Evolutionary conservation across 75 land plant species (phyloP).

Genomic region (Isoetes taiwanensis): DNA sequence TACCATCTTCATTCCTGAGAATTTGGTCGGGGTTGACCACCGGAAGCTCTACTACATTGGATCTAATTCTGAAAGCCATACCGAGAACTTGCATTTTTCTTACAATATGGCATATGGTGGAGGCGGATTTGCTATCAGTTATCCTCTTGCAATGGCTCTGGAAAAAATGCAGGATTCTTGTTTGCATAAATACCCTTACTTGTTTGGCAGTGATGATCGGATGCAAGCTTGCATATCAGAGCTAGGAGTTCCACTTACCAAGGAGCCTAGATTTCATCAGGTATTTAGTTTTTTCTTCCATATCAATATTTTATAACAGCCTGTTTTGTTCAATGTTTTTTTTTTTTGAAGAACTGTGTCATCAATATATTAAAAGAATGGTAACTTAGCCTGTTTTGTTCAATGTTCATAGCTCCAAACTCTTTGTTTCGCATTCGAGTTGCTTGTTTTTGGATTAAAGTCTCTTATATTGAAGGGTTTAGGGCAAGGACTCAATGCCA

Average conservation of each 20-base stretch:
- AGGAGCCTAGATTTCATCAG: slow-evolving; percentile 56
- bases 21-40: slow-evolving; percentile 37
- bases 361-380: too few species aligned
- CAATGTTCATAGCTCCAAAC: too few species aligned
- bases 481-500: too few species aligned
- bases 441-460: too few species aligned
- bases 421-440: too few species aligned
- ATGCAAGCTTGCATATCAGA: slow-evolving; percentile 39
- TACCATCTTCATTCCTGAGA: slow-evolving; percentile 46
- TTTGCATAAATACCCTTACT: slow-evolving; percentile 26
- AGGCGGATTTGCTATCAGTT: slow-evolving; percentile 51
- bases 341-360: too few species aligned
- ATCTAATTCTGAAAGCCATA: slow-evolving; percentile 42
- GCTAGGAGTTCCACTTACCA: slow-evolving; percentile 45
- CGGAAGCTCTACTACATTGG: slow-evolving; percentile 40
- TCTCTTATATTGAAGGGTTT: too few species aligned
- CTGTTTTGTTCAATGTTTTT: too few species aligned
- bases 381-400: too few species aligned
- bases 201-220: slow-evolving; percentile 48
- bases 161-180: slow-evolving; percentile 30
- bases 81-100: slow-evolving; percentile 31
- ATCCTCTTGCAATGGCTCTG: slow-evolving; percentile 31
- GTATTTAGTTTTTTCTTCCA: too few species aligned
- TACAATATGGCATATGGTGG: slow-evolving; percentile 52
- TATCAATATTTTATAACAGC: background rate